Evolutionary conservation across 177 flowering plant genomes (phyloP).

Genomic region (Telopea speciosissima): DNA sequence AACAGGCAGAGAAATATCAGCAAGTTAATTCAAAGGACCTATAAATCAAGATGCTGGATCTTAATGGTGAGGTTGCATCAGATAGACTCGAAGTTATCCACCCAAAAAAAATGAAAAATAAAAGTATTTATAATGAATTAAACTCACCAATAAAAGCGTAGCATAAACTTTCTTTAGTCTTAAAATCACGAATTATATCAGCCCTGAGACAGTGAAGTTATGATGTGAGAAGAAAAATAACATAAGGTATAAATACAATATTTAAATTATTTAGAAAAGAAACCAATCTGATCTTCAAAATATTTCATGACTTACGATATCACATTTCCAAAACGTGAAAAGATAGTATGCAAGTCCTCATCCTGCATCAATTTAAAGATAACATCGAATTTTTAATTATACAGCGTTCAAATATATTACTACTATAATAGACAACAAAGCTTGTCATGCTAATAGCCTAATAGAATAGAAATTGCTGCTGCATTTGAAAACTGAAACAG

Average conservation of each 20-base stretch:
- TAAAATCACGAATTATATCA: conserved; percentile 85
- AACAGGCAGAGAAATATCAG: not conserved
- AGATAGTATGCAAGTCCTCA: conserved; percentile 90
- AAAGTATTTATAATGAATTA: not conserved
- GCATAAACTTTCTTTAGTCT: conserved; percentile 92
- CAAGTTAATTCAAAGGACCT: not conserved
- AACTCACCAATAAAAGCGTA: conserved; percentile 91
- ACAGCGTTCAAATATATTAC: not conserved
- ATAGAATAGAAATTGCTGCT: not conserved
- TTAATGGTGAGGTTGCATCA: not conserved
- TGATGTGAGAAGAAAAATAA: not conserved
- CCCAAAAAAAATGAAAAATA: not conserved
- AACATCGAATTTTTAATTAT: not conserved
- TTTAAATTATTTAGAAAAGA: not conserved
- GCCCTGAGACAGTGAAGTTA: conserved; percentile 44
- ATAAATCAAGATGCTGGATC: not conserved
- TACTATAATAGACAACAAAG: not conserved
- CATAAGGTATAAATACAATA: not conserved
- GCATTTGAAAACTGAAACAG: not conserved
- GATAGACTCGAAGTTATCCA: too few relatives aligned
- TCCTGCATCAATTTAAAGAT: conserved; percentile 40
- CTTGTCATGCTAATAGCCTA: not conserved
- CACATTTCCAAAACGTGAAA: conserved; percentile 93
- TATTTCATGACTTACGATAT: conserved; percentile 50
- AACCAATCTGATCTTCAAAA: not conserved